Evolutionary conservation across 2,329 filamentous ascomycete genomes (phyloP).

Genomic region (Aspergillus ibericus): DNA sequence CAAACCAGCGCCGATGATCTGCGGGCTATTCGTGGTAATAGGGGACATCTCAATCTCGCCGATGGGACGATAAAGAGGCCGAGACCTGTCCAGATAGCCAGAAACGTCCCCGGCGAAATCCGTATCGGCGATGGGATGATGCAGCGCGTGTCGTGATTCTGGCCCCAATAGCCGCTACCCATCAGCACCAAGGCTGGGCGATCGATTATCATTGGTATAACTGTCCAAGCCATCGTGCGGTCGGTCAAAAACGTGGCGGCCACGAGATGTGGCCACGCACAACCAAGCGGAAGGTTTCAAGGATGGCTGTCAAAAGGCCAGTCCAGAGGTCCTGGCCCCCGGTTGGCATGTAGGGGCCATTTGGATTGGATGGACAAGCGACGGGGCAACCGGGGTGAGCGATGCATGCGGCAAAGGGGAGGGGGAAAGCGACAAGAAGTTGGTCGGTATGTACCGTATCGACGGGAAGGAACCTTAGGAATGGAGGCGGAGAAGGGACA

Average conservation of each 20-base stretch:
- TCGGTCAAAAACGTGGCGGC: constrained; percentile 34
- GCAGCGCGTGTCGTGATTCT: neutral
- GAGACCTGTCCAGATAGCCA: neutral
- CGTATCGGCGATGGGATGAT: neutral
- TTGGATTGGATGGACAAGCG: neutral
- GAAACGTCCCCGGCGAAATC: neutral
- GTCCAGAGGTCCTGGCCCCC: neutral
- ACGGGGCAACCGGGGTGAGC: neutral
- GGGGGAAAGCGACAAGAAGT: neutral
- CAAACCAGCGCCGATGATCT: constrained; percentile 6
- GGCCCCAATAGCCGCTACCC: constrained; percentile 3
- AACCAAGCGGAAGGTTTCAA: neutral
- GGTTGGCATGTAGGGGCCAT: neutral
- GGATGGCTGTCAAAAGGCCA: neutral
- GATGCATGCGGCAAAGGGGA: neutral
- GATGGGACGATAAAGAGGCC: neutral
- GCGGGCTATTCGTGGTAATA: neutral
- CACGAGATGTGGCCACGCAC: constrained; percentile 27
- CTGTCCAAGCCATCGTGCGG: neutral
- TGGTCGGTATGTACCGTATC: neutral
- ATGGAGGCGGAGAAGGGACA: neutral
- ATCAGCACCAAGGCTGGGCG: neutral
- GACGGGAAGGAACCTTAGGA: neutral
- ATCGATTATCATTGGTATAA: neutral
- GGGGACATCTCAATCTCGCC: neutral